Evolutionary conservation across 257 asterid genomes (phyloP), one percentile per base, ranked within the genome.

Genomic region (Ophiorrhiza pumila): DNA sequence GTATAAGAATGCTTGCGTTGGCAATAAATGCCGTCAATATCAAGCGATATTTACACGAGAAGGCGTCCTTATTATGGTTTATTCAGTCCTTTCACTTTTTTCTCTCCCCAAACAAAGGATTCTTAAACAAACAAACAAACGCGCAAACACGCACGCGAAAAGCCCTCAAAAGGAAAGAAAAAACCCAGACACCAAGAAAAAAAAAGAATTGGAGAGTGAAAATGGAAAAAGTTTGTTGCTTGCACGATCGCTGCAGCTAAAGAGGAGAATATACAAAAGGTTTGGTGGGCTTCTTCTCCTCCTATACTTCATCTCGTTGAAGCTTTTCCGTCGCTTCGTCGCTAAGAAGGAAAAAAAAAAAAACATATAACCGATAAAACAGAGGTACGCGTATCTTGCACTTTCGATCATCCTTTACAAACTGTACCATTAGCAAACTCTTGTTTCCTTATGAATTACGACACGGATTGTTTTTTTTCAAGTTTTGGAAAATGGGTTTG

Each of bases 201-300:
- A 10, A 57, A 9, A 60, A 46, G 57, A 25, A 29, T n/a, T 46
- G 31, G 18, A n/a, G 71, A 58, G 25, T 58, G 59, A 20, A 60
- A 39, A 69, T 71, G 81, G 75, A 41, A 17, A 13, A 27, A 60
- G 69, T 68, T 49, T 80, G 85, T 83, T 84, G 89, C 89, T 80
- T 83, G 83, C 87, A 86, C 91, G 95, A 83, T 78, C 90, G 72
- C 83, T 78, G 70, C 52, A 5, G 68, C 45, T 41, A 18, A 41
- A 27, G 45, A 23, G 23, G 22, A 66, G 22, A 10, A 32, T 45
- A 15, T 20, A 35, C 41, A 60, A 65, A 34, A 35, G 63, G 46
- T 63, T n/a, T 70, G 77, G 82, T 77, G 56, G 76, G 79, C 13
- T 59, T 68, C 43, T 32, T 69, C 65, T 59, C 74, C 41, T 42